Evolutionary conservation across 495 filamentous ascomycete species (phyloP).

Genomic region (Pseudomonodictys pantanalensis): DNA sequence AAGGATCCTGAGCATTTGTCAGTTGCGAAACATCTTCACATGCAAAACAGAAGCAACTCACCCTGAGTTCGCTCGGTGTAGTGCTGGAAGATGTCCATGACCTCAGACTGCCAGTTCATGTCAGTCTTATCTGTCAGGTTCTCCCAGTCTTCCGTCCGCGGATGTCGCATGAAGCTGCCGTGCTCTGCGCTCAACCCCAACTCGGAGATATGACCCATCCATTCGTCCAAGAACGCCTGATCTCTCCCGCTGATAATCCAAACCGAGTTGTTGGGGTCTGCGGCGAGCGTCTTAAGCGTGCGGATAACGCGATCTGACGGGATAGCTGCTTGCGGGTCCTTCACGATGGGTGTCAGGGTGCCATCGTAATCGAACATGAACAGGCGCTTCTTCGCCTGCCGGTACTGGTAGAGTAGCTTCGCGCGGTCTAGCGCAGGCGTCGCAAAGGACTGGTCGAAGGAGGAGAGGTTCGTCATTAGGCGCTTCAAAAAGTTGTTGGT

Average conservation of each 20-base stretch:
- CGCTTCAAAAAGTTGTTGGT: constrained; percentile 70
- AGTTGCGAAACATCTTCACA: neutral
- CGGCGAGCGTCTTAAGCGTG: constrained; percentile 72
- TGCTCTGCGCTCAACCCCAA: constrained; percentile 93
- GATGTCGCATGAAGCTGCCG: constrained; percentile 85
- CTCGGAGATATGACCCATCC: constrained; percentile 79
- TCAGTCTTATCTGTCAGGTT: constrained; percentile 77
- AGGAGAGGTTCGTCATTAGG: constrained; percentile 73
- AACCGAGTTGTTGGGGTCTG: constrained; percentile 78
- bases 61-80: constrained; percentile 83
- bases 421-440: constrained; percentile 78
- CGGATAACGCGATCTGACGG: constrained; percentile 77
- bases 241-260: constrained; percentile 97
- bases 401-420: constrained; percentile 67
- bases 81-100: constrained; percentile 74
- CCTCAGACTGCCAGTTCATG: constrained; percentile 85
- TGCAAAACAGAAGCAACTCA: constrained; percentile 31
- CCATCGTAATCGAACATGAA: constrained; percentile 99
- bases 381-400: constrained; percentile 66
- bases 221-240: constrained; percentile 79
- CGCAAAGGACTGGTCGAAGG: constrained; percentile 66
- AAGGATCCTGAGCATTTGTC: constrained; percentile 60
- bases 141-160: constrained; percentile 70
- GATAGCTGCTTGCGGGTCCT: constrained; percentile 80
- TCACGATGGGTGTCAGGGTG: constrained; percentile 93